Conservation (phyloP, 331 rosid genomes). For the Spiraea crenata region DNA sequence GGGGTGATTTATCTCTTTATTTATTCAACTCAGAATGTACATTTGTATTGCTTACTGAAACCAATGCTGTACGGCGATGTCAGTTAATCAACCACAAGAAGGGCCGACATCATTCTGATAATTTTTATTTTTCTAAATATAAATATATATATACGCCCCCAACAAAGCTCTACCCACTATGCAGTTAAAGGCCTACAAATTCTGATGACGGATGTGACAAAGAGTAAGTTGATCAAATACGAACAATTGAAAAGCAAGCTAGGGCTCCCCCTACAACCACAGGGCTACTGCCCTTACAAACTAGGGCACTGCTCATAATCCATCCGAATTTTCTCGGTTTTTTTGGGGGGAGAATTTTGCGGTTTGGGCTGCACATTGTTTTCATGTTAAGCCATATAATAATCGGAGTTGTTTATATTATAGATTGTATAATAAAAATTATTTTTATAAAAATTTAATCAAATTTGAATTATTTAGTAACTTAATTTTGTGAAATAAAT, state of each 20-base stretch:
- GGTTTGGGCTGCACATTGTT: no score
- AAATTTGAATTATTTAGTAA: no score
- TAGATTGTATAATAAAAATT: no score
- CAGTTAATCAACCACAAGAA: conserved; percentile 12
- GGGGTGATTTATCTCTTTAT: not conserved
- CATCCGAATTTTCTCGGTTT: no score
- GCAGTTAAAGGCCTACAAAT: not conserved
- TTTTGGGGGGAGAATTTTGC: no score
- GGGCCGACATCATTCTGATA: conserved; percentile 7
- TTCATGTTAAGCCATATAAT: no score
- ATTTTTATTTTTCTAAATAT: conserved; percentile 4
- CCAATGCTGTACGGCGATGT: conserved; percentile 19
- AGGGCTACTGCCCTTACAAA: not conserved
- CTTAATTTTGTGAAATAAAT: no score
- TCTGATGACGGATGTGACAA: conserved; percentile 15
- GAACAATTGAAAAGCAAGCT: not conserved
- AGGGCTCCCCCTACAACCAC: not conserved
- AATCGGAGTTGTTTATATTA: no score
- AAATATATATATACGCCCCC: not conserved
- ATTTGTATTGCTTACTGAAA: conserved; percentile 3
- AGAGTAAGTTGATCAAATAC: not conserved
- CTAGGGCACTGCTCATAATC: not conserved
- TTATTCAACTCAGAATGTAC: not conserved
- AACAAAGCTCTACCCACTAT: not conserved
- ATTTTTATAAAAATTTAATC: no score